These are phyloP conservation scores for Gryganskiella cystojenkinii DNA, from an alignment of 192 early-diverging fungal species.

Conservation along the genomic window DNA sequence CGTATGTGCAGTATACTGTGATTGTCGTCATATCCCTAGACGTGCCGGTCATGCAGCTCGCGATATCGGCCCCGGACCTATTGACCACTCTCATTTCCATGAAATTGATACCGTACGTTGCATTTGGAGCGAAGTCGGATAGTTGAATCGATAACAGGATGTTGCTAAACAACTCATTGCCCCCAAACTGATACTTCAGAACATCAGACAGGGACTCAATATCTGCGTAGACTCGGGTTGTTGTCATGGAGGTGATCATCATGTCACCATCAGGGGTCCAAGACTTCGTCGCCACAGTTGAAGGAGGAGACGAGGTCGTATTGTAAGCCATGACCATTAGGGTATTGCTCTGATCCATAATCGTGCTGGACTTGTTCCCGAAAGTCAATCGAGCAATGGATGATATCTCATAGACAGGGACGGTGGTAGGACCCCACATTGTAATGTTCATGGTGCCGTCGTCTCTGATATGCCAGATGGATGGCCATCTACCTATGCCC, in stretches of 20 bases:
- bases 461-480: too few species aligned
- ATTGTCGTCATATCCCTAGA: background rate
- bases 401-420: too few species aligned
- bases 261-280: background rate
- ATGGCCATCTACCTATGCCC: too few species aligned
- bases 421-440: background rate
- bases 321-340: background rate
- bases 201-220: background rate
- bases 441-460: background rate
- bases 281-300: background rate
- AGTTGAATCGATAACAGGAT: background rate
- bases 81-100: background rate
- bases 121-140: background rate
- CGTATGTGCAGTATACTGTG: background rate
- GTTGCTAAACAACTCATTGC: background rate
- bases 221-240: background rate
- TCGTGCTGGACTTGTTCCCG: background rate
- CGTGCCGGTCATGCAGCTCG: background rate
- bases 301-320: background rate
- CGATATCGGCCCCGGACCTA: background rate
- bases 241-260: background rate
- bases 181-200: background rate
- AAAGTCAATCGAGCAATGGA: too few species aligned
- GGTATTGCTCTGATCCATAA: background rate
- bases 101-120: background rate